A percentile compares a stretch with the other conserved stretches of the same genome.
Evolutionary conservation across 331 rosid species (phyloP).

Genomic region (Dryas integrifolia): DNA sequence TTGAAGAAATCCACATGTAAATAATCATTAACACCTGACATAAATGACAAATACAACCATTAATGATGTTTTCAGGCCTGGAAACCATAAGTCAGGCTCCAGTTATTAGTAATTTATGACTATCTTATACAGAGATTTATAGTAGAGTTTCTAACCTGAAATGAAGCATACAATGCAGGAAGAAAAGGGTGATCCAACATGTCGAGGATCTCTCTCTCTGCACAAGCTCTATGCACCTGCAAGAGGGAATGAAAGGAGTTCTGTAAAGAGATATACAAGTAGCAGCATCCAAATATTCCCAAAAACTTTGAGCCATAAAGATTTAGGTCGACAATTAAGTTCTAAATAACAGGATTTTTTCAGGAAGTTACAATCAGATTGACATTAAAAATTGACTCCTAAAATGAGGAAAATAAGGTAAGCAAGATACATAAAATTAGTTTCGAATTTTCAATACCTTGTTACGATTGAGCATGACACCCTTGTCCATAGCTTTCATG

Average conservation of each 20-base stretch:
- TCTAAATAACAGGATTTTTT: too few species aligned
- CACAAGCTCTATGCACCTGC: slow-evolving; percentile 97
- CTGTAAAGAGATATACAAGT: slow-evolving; percentile 15
- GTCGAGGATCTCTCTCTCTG: slow-evolving; percentile 95
- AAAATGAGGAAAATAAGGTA: not conserved
- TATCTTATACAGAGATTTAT: not conserved
- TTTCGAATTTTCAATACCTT: slow-evolving; percentile 47
- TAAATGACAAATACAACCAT: not conserved
- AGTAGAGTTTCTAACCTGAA: slow-evolving; percentile 62
- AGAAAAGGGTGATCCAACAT: slow-evolving; percentile 97
- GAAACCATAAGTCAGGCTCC: not conserved
- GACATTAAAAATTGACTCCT: slow-evolving; percentile 1
- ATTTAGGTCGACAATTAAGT: too few species aligned
- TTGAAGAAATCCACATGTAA: not conserved
- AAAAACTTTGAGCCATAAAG: not conserved
- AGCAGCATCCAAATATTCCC: not conserved
- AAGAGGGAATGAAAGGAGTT: slow-evolving; percentile 20
- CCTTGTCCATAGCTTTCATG: slow-evolving; percentile 98
- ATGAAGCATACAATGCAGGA: slow-evolving; percentile 93
- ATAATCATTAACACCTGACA: not conserved
- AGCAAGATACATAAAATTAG: slow-evolving; percentile 8
- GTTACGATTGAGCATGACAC: slow-evolving; percentile 92
- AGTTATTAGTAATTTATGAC: not conserved
- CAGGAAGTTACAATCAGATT: not conserved
- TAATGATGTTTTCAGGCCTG: not conserved